Evolutionary conservation across 208 protist species (phyloP).

Genomic region (Sergeia podlipaevii): DNA sequence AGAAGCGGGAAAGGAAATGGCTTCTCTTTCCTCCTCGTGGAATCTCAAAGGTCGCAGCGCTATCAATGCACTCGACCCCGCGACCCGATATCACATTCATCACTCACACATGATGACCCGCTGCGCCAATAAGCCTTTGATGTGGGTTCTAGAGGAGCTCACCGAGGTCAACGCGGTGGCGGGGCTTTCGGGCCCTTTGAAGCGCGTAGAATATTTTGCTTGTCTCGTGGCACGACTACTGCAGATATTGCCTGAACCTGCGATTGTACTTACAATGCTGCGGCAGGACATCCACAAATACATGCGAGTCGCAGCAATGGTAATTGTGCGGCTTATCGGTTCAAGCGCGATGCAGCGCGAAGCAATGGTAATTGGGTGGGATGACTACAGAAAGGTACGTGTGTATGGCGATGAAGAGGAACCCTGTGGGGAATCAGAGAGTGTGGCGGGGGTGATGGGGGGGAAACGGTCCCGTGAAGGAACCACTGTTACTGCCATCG

Average conservation of each 20-base stretch:
- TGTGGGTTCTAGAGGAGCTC: conserved; percentile 66
- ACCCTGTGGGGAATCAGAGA: conserved; percentile 1
- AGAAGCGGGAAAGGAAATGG: conserved; percentile 2
- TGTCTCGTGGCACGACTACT: conserved; percentile 63
- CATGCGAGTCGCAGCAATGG: conserved; percentile 58
- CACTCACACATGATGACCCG: conserved; percentile 58
- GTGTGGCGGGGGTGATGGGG: conserved; percentile 2
- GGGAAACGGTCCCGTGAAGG: conserved; percentile 4
- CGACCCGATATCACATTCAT: conserved; percentile 41
- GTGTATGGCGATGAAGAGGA: conserved; percentile 52
- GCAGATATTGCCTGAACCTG: conserved; percentile 54
- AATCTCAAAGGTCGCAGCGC: conserved; percentile 65
- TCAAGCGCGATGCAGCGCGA: conserved; percentile 34
- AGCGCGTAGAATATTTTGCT: conserved; percentile 56
- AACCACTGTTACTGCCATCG: not conserved
- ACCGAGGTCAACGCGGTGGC: conserved; percentile 36
- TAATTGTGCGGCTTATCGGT: conserved; percentile 72
- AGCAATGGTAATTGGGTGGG: conserved; percentile 45
- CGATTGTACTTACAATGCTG: conserved; percentile 63
- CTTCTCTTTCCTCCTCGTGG: too few relatives aligned
- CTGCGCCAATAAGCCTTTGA: conserved; percentile 54
- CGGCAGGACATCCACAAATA: conserved; percentile 80
- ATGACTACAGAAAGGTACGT: conserved; percentile 74
- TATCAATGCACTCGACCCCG: conserved; percentile 49
- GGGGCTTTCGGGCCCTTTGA: conserved; percentile 45